Percentiles rank a stretch among this genome's conserved stretches.
phyloP scores from a whole-genome alignment of 352 stramenopile genomes.

The Pythium dissimile region DNA sequence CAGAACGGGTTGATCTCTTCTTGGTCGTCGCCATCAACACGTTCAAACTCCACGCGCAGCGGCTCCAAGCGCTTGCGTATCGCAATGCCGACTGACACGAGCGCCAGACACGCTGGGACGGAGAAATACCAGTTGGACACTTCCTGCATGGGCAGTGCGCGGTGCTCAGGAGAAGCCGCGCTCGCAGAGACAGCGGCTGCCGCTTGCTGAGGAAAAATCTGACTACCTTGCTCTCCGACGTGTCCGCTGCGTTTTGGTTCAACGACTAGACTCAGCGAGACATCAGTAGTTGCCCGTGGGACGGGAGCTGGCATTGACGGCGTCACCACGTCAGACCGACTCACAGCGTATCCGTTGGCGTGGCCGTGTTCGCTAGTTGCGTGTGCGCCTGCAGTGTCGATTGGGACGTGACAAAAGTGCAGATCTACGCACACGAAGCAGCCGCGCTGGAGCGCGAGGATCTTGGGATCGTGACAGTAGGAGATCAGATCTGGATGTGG shows the following conservation, averaged over 20 bases:
- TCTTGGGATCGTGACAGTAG: constrained; percentile 18
- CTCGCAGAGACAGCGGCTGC: background rate
- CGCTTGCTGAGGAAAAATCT: constrained; percentile 1
- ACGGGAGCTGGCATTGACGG: background rate
- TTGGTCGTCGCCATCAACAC: constrained; percentile 29
- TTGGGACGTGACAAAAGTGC: constrained; percentile 17
- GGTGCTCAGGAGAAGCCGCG: constrained; percentile 1
- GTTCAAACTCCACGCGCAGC: constrained; percentile 29
- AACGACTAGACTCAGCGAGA: background rate
- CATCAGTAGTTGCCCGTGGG: background rate
- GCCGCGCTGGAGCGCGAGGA: constrained; percentile 43
- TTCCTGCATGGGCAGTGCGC: constrained; percentile 1
- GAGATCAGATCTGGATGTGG: constrained; percentile 17
- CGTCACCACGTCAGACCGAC: no score
- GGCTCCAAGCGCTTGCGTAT: constrained; percentile 19
- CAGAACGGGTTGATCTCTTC: constrained; percentile 85
- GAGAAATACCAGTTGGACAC: constrained; percentile 49
- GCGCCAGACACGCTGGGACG: constrained; percentile 33
- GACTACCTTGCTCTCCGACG: background rate
- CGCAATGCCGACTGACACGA: constrained; percentile 40
- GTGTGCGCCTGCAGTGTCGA: background rate
- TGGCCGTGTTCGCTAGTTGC: no score
- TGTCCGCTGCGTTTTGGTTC: background rate
- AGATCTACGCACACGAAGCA: constrained; percentile 51
- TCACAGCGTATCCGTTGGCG: no score